phyloP scores from a whole-genome alignment of 2,329 filamentous ascomycete genomes.

The Stemphylium beticola region DNA sequence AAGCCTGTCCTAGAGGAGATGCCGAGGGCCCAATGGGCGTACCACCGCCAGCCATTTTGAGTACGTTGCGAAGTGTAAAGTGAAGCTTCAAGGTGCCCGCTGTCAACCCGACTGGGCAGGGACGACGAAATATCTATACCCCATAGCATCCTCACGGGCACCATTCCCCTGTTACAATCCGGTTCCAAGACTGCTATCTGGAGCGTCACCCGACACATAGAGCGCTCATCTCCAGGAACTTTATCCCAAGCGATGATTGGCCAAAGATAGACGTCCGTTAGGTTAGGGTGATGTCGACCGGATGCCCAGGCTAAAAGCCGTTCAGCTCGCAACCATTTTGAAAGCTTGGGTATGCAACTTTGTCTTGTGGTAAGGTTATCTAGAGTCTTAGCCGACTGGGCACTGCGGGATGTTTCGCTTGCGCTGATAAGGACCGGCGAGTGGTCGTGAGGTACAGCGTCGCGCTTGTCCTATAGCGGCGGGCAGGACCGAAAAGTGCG shows the following conservation, averaged over 20 bases:
- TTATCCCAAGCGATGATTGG: slow-evolving; percentile 21
- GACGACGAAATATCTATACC: slow-evolving; percentile 27
- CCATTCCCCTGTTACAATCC: neutral
- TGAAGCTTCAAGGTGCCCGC: slow-evolving; percentile 6
- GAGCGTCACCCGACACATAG: slow-evolving; percentile 6
- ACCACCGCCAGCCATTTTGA: slow-evolving; percentile 33
- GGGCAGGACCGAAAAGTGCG: slow-evolving; percentile 11
- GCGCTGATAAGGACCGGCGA: slow-evolving; percentile 27
- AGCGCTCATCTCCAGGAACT: neutral
- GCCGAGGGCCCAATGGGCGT: slow-evolving; percentile 33
- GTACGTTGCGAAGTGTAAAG: slow-evolving; percentile 8
- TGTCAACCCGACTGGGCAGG: slow-evolving; percentile 4
- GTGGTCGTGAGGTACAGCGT: neutral
- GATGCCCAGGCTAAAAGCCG: slow-evolving; percentile 10
- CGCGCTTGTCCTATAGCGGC: slow-evolving; percentile 8
- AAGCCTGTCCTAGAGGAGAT: slow-evolving; percentile 35
- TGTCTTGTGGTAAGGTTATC: slow-evolving; percentile 4
- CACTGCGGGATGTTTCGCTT: slow-evolving; percentile 18
- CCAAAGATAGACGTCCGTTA: slow-evolving; percentile 25
- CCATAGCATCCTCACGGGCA: neutral
- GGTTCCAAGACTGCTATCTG: slow-evolving; percentile 23
- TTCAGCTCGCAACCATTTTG: slow-evolving; percentile 4
- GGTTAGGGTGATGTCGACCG: slow-evolving; percentile 5
- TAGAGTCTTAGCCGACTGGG: slow-evolving; percentile 12
- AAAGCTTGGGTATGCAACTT: slow-evolving; percentile 16